Conservation (phyloP, 208 protist genomes). For the Wallacemonas sp. region DNA sequence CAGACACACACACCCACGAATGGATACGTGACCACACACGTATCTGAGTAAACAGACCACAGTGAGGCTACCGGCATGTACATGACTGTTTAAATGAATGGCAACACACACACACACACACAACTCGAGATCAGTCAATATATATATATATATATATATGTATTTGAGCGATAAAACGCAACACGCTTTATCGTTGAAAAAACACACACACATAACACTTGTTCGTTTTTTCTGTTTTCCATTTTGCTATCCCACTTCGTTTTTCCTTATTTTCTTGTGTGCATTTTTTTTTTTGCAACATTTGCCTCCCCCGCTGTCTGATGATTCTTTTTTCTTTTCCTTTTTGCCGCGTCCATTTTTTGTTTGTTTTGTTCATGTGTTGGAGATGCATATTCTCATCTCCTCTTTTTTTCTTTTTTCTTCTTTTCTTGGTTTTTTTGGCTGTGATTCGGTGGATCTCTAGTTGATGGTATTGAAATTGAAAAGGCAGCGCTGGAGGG, state of each 20-base stretch:
- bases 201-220: too few relatives aligned
- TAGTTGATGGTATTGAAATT: too few relatives aligned
- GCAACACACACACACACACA: neutral
- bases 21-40: too few relatives aligned
- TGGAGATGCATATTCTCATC: neutral
- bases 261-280: constrained; percentile 11
- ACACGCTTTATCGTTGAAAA: too few relatives aligned
- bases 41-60: too few relatives aligned
- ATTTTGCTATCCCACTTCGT: constrained; percentile 5
- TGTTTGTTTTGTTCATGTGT: constrained; percentile 1
- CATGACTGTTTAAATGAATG: too few relatives aligned
- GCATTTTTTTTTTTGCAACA: neutral
- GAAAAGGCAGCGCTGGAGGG: too few relatives aligned
- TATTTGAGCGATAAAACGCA: too few relatives aligned
- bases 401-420: constrained; percentile 17
- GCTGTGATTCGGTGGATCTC: constrained; percentile 4
- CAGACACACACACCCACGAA: too few relatives aligned
- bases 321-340: neutral
- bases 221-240: neutral
- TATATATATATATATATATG: too few relatives aligned
- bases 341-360: neutral
- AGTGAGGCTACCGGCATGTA: too few relatives aligned
- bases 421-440: constrained; percentile 14
- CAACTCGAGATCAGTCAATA: neutral
- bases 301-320: neutral